Conservation (phyloP, 352 stramenopile species). For the Phytophthora hibernalis region DNA sequence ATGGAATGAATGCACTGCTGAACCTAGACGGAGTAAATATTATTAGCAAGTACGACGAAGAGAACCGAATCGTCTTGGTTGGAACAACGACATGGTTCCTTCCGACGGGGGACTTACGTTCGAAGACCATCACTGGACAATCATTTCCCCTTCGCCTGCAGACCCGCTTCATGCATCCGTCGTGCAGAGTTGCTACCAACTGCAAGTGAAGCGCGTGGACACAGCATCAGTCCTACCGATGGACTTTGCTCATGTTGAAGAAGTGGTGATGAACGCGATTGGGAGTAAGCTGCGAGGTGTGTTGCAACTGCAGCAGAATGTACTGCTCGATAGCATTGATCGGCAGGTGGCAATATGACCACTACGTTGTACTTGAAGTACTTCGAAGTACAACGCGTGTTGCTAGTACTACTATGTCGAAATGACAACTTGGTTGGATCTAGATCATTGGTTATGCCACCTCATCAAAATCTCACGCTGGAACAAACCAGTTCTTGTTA, state of each 20-base stretch:
- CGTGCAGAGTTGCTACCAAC: slow-evolving; percentile 31
- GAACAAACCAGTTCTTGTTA: no score
- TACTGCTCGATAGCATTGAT: slow-evolving; percentile 15
- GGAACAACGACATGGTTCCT: slow-evolving; percentile 35
- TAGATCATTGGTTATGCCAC: no score
- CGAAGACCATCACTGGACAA: slow-evolving; percentile 38
- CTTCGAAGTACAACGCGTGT: no score
- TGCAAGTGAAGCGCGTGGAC: slow-evolving; percentile 28
- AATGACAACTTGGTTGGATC: no score
- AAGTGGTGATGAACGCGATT: slow-evolving; percentile 30
- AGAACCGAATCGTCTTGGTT: slow-evolving; percentile 28
- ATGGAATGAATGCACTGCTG: slow-evolving; percentile 13
- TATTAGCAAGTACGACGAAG: slow-evolving; percentile 34
- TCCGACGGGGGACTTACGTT: slow-evolving; percentile 36
- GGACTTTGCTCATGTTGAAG: slow-evolving; percentile 21
- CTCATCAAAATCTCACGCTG: no score
- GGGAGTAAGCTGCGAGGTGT: slow-evolving; percentile 25
- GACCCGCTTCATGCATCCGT: slow-evolving; percentile 23
- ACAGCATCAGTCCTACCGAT: slow-evolving; percentile 6
- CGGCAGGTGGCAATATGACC: background rate
- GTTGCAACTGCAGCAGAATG: slow-evolving; percentile 27
- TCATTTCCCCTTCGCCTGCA: slow-evolving; percentile 26
- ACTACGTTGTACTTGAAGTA: no score
- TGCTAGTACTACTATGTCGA: no score
- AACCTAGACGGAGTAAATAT: slow-evolving; percentile 34